Conservation (phyloP, 2,329 filamentous ascomycete genomes). For the Xylariaceae sp. region DNA sequence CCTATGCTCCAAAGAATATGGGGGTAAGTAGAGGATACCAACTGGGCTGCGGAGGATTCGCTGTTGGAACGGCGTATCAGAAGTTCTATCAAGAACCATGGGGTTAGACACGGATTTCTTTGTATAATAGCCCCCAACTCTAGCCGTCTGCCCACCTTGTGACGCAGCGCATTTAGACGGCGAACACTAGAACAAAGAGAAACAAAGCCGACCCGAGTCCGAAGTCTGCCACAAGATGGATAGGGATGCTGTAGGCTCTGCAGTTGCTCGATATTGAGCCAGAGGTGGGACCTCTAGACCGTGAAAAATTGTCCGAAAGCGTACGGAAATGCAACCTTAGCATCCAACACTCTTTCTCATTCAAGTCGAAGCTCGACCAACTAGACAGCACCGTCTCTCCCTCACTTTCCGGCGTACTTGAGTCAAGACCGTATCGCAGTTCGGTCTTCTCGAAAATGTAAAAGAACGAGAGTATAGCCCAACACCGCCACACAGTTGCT, state of each 20-base stretch:
- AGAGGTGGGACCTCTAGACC: conserved; percentile 5
- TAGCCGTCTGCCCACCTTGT: conserved; percentile 1
- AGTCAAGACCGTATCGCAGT: not conserved
- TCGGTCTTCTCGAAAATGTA: conserved; percentile 1
- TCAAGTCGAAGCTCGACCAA: conserved; percentile 3
- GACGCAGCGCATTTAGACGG: conserved; percentile 5
- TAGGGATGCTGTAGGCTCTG: conserved; percentile 6
- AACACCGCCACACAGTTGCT: conserved; percentile 29
- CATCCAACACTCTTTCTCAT: conserved; percentile 18
- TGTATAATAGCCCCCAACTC: conserved; percentile 22
- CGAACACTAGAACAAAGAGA: conserved; percentile 8
- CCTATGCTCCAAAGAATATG: conserved; percentile 19
- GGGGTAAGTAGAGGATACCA: not conserved
- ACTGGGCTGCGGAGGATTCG: conserved; percentile 9
- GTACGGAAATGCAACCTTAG: conserved; percentile 17
- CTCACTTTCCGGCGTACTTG: not conserved
- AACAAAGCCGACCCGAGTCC: conserved; percentile 6
- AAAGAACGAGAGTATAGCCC: conserved; percentile 27
- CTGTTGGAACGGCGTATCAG: conserved; percentile 17
- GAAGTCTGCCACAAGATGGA: conserved; percentile 6
- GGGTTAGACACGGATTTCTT: conserved; percentile 5
- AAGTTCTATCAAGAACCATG: conserved; percentile 7
- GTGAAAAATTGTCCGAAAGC: conserved; percentile 11
- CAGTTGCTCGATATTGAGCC: conserved; percentile 1
- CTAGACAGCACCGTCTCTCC: conserved; percentile 2